A percentile compares a stretch with the other conserved stretches of the same genome.
Conservation (phyloP, 495 filamentous ascomycete species). For the Penicillium bovifimosum region DNA sequence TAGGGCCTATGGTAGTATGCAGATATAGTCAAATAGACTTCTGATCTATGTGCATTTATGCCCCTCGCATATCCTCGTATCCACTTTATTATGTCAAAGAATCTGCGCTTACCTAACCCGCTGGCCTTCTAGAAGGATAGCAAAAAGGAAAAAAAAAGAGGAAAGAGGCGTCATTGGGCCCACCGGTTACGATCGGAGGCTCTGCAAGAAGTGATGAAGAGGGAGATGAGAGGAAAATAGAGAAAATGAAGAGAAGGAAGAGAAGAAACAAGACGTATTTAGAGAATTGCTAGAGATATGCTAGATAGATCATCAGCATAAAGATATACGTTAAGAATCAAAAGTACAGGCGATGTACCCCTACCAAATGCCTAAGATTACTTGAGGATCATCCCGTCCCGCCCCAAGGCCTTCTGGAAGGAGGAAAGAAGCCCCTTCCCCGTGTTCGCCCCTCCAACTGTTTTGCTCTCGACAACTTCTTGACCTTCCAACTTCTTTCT, state of each 20-base stretch:
- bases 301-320: background rate
- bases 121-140: constrained; percentile 30
- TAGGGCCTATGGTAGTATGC: too few relatives aligned
- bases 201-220: constrained; percentile 4
- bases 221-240: background rate
- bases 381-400: constrained; percentile 19
- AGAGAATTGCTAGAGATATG: background rate
- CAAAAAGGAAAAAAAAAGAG: constrained; percentile 15
- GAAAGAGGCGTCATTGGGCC: constrained; percentile 16
- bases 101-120: constrained; percentile 16
- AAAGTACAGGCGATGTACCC: background rate
- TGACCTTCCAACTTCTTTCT: constrained; percentile 2
- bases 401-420: constrained; percentile 24
- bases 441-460: constrained; percentile 13
- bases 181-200: constrained; percentile 21
- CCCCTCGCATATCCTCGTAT: background rate
- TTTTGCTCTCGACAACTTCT: constrained; percentile 8
- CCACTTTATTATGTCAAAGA: constrained; percentile 4
- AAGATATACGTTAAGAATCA: background rate
- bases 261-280: too few relatives aligned
- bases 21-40: too few relatives aligned
- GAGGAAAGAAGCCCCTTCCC: constrained; percentile 23
- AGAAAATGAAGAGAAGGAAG: background rate
- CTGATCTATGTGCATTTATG: too few relatives aligned
- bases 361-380: background rate